A percentile compares a stretch with the other conserved stretches of the same genome.
These are phyloP conservation scores for Penicillium riverlandense DNA, from an alignment of 495 filamentous ascomycete species.

Conservation along the genomic window DNA sequence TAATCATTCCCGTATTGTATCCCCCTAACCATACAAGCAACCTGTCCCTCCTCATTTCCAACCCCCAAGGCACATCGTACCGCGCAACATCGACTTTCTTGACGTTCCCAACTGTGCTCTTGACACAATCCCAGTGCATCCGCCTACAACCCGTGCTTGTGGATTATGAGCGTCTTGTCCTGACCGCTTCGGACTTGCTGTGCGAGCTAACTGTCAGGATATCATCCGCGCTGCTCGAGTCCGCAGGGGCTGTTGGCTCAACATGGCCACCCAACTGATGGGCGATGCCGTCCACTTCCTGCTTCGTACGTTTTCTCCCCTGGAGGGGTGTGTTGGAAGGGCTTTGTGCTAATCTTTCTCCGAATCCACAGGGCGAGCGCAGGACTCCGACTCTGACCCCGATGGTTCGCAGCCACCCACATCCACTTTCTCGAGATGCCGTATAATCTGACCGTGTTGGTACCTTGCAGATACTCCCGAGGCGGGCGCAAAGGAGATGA, in stretches of 20 bases:
- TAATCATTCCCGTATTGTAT: not conserved
- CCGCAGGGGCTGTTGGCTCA: slow-evolving; percentile 14
- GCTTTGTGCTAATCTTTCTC: slow-evolving; percentile 12
- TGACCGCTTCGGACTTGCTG: slow-evolving; percentile 20
- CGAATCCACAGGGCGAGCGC: slow-evolving; percentile 21
- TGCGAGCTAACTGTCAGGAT: slow-evolving; percentile 25
- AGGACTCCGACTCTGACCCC: slow-evolving; percentile 37
- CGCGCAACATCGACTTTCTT: not conserved
- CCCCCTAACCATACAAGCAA: not conserved
- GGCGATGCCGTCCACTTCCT: slow-evolving; percentile 31
- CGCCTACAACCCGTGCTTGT: slow-evolving; percentile 2
- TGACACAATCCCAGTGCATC: not conserved
- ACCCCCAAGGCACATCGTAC: not conserved
- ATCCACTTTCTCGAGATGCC: not conserved
- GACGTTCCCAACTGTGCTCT: not conserved
- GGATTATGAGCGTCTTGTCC: slow-evolving; percentile 31
- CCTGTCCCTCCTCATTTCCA: not conserved
- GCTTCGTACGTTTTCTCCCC: slow-evolving; percentile 26
- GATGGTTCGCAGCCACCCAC: slow-evolving; percentile 35
- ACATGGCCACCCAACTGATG: slow-evolving; percentile 34
- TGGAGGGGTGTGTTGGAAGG: not conserved
- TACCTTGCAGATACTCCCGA: slow-evolving; percentile 43
- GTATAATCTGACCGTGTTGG: not conserved
- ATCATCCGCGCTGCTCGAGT: slow-evolving; percentile 19
- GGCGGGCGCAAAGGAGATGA: slow-evolving; percentile 77